phyloP scores from a whole-genome alignment of 1,284 basidiomycete species.

The Takashimella tepidaria region DNA sequence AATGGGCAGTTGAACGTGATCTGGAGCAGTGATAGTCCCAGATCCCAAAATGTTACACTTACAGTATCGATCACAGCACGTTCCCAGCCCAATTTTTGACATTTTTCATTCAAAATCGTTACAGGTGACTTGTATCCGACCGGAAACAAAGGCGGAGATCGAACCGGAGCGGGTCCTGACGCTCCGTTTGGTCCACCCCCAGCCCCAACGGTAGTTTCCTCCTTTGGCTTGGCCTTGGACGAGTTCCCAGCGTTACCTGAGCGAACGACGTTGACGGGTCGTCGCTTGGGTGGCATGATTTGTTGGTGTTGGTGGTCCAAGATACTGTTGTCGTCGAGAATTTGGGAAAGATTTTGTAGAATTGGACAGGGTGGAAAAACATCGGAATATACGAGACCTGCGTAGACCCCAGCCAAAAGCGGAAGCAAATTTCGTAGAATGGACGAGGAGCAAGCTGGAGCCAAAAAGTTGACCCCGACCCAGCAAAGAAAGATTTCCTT shows the following conservation, averaged over 20 bases:
- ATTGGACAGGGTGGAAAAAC: too few species aligned
- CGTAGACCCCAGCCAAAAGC: too few species aligned
- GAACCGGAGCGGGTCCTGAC: slow-evolving; percentile 21
- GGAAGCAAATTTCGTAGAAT: too few species aligned
- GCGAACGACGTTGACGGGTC: slow-evolving; percentile 61
- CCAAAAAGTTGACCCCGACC: too few species aligned
- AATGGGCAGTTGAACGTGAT: too few species aligned
- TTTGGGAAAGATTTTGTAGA: too few species aligned
- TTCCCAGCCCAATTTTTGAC: slow-evolving; percentile 81
- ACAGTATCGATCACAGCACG: slow-evolving; percentile 69
- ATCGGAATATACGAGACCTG: too few species aligned
- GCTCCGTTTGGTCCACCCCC: slow-evolving; percentile 18
- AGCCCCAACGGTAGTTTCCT: slow-evolving; percentile 8
- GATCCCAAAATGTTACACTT: slow-evolving; percentile 22
- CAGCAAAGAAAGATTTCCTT: too few species aligned
- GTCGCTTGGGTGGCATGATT: slow-evolving; percentile 65
- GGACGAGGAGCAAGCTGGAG: too few species aligned
- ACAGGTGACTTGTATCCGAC: slow-evolving; percentile 74
- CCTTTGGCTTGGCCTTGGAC: slow-evolving; percentile 52
- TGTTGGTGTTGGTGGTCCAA: too few species aligned
- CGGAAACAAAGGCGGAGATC: slow-evolving; percentile 61
- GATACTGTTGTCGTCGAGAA: too few species aligned
- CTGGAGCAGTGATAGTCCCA: too few species aligned
- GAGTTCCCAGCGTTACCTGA: slow-evolving; percentile 82
- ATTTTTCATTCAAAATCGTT: slow-evolving; percentile 71